These are phyloP conservation scores for Polymyxa betae DNA, from an alignment of 208 protist genomes.

Conservation along the genomic window DNA sequence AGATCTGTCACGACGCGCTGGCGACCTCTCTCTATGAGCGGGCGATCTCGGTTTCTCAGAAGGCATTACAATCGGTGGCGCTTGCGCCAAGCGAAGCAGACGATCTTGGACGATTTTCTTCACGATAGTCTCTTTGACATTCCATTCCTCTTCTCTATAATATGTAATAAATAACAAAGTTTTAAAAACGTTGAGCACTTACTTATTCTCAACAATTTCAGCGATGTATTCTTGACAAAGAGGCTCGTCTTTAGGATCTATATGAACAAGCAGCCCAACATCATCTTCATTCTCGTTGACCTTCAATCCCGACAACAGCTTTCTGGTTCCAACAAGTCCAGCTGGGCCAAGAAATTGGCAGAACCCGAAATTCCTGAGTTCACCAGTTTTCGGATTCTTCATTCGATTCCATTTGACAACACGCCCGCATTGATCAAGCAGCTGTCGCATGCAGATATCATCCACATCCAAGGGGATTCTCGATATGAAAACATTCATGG, in stretches of 20 bases:
- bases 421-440: constrained; percentile 37
- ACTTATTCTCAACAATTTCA: constrained; percentile 37
- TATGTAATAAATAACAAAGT: neutral
- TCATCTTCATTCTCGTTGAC: neutral
- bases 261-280: neutral
- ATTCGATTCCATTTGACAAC: constrained; percentile 12
- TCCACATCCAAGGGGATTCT: neutral
- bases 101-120: constrained; percentile 31
- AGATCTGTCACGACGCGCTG: neutral
- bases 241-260: neutral
- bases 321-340: neutral
- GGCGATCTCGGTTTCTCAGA: neutral
- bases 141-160: neutral
- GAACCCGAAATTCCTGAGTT: neutral
- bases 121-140: constrained; percentile 7
- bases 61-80: too few species aligned
- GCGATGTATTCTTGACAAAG: neutral
- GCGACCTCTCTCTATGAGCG: neutral
- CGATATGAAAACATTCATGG: neutral
- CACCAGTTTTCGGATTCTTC: neutral
- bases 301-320: neutral
- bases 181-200: neutral
- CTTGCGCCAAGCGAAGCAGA: neutral
- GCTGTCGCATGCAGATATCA: constrained; percentile 20
- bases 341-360: neutral